phyloP scores from a whole-genome alignment of 768 basidiomycete genomes.

The Xerocomus potaroensis region DNA sequence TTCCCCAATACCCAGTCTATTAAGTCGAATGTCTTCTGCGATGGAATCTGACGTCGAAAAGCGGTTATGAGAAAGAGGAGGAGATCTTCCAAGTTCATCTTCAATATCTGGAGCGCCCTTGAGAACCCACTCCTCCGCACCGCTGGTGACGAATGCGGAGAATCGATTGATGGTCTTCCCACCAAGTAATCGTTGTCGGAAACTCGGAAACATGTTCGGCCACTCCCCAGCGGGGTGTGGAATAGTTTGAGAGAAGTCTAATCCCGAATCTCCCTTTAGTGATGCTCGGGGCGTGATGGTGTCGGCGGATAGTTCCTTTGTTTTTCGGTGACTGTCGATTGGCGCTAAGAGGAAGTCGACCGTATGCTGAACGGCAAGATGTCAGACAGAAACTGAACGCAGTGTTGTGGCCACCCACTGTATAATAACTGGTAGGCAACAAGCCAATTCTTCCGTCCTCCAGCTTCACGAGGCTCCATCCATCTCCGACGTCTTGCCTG shows the following conservation, averaged over 20 bases:
- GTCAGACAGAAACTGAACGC: not conserved
- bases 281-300: constrained; percentile 50
- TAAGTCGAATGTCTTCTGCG: constrained; percentile 40
- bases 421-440: constrained; percentile 68
- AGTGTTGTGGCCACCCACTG: constrained; percentile 39
- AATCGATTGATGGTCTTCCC: constrained; percentile 82
- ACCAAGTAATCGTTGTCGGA: constrained; percentile 65
- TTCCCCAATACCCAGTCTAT: constrained; percentile 45
- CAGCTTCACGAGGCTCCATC: constrained; percentile 73
- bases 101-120: constrained; percentile 45
- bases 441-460: constrained; percentile 59
- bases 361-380: constrained; percentile 49
- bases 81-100: constrained; percentile 24
- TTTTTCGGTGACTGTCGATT: constrained; percentile 21
- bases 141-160: constrained; percentile 80
- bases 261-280: constrained; percentile 19
- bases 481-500: constrained; percentile 68
- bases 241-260: constrained; percentile 40
- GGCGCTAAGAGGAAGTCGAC: constrained; percentile 55
- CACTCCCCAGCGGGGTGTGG: constrained; percentile 74
- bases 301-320: constrained; percentile 36
- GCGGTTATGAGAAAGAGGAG: constrained; percentile 24
- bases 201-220: constrained; percentile 54
- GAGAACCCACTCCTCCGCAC: constrained; percentile 81
- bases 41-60: constrained; percentile 32